These are phyloP conservation scores for Talaromyces amestolkiae DNA, from an alignment of 2,329 filamentous ascomycete species.

Conservation along the genomic window DNA sequence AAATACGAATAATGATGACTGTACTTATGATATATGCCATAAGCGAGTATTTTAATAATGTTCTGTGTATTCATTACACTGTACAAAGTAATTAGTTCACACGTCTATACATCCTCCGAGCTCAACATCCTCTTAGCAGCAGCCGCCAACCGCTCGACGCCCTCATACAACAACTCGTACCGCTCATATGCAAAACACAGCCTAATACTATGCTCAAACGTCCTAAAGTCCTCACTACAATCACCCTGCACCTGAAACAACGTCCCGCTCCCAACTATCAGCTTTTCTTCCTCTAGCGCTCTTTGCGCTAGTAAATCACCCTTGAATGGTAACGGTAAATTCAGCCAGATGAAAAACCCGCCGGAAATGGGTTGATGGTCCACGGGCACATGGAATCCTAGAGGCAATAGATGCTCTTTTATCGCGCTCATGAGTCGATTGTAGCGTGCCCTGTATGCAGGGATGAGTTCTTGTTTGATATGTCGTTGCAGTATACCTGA, in stretches of 20 bases:
- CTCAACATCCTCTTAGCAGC: slow-evolving; percentile 18
- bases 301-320: slow-evolving; percentile 56
- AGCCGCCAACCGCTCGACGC: slow-evolving; percentile 60
- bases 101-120: background rate
- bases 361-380: slow-evolving; percentile 56
- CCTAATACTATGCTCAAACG: slow-evolving; percentile 61
- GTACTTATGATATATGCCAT: background rate
- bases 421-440: slow-evolving; percentile 59
- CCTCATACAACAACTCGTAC: slow-evolving; percentile 63
- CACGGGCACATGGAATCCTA: slow-evolving; percentile 53
- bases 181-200: slow-evolving; percentile 73
- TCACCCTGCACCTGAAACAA: slow-evolving; percentile 68
- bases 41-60: background rate
- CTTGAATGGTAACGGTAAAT: slow-evolving; percentile 55
- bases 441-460: slow-evolving; percentile 56
- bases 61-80: background rate
- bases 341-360: slow-evolving; percentile 84
- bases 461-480: slow-evolving; percentile 54
- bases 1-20: background rate
- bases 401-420: slow-evolving; percentile 57
- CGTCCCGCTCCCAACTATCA: slow-evolving; percentile 66
- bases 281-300: slow-evolving; percentile 61
- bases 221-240: slow-evolving; percentile 45
- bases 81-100: background rate
- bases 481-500: slow-evolving; percentile 53